Percentiles rank a stretch among this genome's conserved stretches.
These are phyloP conservation scores for Neoboletus magnificus DNA, from an alignment of 768 basidiomycete species.

Conservation along the genomic window DNA sequence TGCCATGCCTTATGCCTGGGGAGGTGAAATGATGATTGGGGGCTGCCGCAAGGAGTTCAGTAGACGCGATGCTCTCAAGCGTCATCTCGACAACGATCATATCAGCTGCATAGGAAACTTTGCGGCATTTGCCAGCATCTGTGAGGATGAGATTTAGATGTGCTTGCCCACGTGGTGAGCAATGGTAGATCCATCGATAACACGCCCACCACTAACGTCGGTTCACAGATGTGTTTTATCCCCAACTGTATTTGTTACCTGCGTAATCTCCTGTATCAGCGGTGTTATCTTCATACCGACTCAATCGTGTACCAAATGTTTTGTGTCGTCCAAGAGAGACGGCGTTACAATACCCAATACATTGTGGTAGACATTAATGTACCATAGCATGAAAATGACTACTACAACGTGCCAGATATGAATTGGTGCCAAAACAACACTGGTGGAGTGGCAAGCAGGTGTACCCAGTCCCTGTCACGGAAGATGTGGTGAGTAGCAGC, in stretches of 20 bases:
- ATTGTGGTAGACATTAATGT: constrained; percentile 6
- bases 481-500: too few relatives aligned
- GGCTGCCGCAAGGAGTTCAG: constrained; percentile 39
- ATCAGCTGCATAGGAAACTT: constrained; percentile 34
- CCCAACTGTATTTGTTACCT: constrained; percentile 5
- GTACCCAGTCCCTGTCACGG: too few relatives aligned
- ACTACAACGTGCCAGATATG: neutral
- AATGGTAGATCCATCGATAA: neutral
- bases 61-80: constrained; percentile 39
- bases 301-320: constrained; percentile 10
- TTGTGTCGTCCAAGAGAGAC: neutral
- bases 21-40: constrained; percentile 32
- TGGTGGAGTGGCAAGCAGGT: neutral
- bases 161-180: constrained; percentile 5
- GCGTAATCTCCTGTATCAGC: constrained; percentile 1
- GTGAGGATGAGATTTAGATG: constrained; percentile 24
- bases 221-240: constrained; percentile 8
- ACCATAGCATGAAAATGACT: constrained; percentile 14
- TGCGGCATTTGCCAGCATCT: constrained; percentile 24
- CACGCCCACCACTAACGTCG: neutral
- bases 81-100: constrained; percentile 37
- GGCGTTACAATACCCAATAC: constrained; percentile 13
- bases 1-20: constrained; percentile 27
- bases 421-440: too few relatives aligned
- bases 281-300: constrained; percentile 6